A percentile compares a stretch with the other conserved stretches of the same genome.
Conservation (phyloP, 78 protist genomes). For the Emiliania huxleyi region DNA sequence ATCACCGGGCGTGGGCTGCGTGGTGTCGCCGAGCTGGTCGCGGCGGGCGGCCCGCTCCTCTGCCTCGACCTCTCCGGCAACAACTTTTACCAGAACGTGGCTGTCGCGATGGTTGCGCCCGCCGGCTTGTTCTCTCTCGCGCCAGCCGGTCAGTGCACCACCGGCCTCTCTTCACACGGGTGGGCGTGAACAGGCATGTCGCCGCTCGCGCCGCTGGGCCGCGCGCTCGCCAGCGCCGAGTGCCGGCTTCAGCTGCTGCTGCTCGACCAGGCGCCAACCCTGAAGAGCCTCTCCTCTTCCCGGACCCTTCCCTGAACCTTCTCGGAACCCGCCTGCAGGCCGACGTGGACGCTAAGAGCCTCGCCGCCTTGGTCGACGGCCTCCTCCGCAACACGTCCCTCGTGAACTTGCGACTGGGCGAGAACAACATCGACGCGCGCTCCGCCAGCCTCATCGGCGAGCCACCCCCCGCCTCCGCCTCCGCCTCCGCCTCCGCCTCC, state of each 20-base stretch:
- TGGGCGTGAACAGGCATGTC: too few species aligned
- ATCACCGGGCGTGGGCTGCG: neutral
- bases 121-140: too few species aligned
- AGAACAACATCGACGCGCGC: neutral
- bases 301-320: too few species aligned
- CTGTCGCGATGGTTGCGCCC: neutral
- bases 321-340: too few species aligned
- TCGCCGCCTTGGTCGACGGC: neutral
- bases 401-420: neutral
- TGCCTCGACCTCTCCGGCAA: constrained; percentile 4
- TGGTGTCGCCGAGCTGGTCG: neutral
- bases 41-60: neutral
- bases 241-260: neutral
- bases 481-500: too few species aligned
- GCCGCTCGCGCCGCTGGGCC: neutral
- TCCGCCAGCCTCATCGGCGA: neutral
- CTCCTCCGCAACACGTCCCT: neutral
- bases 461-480: too few species aligned
- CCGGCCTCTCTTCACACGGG: too few species aligned
- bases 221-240: neutral
- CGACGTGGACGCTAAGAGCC: neutral
- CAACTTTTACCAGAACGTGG: neutral
- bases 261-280: constrained; percentile 18
- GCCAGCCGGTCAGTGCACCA: too few species aligned
- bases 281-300: too few species aligned